Conservation (phyloP, 495 filamentous ascomycete genomes). For the Penicillium silybi region DNA sequence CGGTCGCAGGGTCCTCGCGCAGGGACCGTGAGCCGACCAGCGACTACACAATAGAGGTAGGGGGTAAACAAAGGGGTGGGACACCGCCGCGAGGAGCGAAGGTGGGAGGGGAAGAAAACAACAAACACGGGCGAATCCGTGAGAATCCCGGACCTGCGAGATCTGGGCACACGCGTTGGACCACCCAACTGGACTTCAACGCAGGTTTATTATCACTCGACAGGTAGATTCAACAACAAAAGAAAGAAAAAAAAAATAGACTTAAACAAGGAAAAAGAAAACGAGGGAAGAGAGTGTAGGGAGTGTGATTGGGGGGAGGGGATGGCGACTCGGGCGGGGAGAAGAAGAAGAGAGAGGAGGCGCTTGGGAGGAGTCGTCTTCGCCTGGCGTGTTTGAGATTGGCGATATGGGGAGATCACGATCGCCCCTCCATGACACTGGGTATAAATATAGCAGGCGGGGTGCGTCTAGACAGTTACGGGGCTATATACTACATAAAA, state of each 20-base stretch:
- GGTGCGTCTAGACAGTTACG: neutral
- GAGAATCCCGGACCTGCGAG: slow-evolving; percentile 11
- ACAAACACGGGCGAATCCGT: slow-evolving; percentile 25
- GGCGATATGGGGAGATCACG: neutral
- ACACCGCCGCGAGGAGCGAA: slow-evolving; percentile 13
- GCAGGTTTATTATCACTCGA: slow-evolving; percentile 15
- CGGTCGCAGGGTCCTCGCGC: slow-evolving; percentile 5
- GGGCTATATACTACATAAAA: neutral
- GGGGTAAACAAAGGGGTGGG: slow-evolving; percentile 2
- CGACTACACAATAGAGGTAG: slow-evolving; percentile 21
- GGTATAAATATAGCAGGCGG: neutral
- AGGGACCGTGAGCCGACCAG: slow-evolving; percentile 32
- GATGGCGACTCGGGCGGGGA: slow-evolving; percentile 24
- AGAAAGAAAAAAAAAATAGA: slow-evolving; percentile 13
- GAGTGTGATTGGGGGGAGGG: slow-evolving; percentile 5
- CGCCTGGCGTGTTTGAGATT: slow-evolving; percentile 17
- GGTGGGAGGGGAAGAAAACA: slow-evolving; percentile 7
- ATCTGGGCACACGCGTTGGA: slow-evolving; percentile 15
- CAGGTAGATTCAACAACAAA: slow-evolving; percentile 6
- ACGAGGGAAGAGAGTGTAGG: slow-evolving; percentile 13
- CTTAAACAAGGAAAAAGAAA: slow-evolving; percentile 8
- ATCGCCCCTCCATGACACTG: neutral
- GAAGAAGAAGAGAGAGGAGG: slow-evolving; percentile 19
- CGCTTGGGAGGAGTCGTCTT: slow-evolving; percentile 12
- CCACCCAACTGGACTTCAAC: slow-evolving; percentile 24